These are phyloP conservation scores for Aspergillus hortae DNA, from an alignment of 2,329 filamentous ascomycete genomes.

Conservation along the genomic window DNA sequence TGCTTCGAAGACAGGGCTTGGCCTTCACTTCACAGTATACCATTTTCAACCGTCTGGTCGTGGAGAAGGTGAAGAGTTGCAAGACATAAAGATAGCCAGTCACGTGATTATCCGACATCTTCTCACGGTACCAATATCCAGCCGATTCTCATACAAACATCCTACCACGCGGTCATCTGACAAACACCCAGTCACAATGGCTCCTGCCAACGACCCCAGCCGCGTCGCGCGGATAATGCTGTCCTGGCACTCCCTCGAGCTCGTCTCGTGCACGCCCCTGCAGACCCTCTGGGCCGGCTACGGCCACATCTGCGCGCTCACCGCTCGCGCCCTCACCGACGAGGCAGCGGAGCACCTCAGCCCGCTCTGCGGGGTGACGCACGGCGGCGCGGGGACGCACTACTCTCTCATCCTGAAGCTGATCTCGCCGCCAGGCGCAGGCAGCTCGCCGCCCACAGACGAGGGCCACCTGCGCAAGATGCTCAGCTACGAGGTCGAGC, in stretches of 20 bases:
- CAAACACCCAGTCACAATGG: no score
- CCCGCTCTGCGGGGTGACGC: slow-evolving; percentile 18
- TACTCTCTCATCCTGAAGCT: slow-evolving; percentile 55
- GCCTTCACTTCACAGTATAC: no score
- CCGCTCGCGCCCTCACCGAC: slow-evolving; percentile 35
- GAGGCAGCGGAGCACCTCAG: slow-evolving; percentile 20
- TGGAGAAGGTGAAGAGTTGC: no score
- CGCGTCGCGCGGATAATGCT: slow-evolving; percentile 26
- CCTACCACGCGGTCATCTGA: no score
- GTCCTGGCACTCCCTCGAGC: slow-evolving; percentile 24
- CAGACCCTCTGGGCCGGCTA: slow-evolving; percentile 50
- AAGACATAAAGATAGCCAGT: no score
- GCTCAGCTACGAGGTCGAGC: slow-evolving; percentile 64
- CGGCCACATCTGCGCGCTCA: slow-evolving; percentile 54
- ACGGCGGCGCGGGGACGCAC: slow-evolving; percentile 13
- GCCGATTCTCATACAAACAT: no score
- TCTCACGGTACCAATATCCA: no score
- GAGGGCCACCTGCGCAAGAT: slow-evolving; percentile 65
- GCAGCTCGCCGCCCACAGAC: slow-evolving; percentile 30
- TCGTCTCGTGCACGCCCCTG: slow-evolving; percentile 28
- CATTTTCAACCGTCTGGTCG: no score
- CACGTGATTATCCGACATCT: no score
- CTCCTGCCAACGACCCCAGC: slow-evolving; percentile 7
- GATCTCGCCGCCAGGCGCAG: slow-evolving; percentile 50
- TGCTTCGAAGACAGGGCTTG: no score